phyloP scores from a whole-genome alignment of 768 basidiomycete species.

The Scleroderma bovista region DNA sequence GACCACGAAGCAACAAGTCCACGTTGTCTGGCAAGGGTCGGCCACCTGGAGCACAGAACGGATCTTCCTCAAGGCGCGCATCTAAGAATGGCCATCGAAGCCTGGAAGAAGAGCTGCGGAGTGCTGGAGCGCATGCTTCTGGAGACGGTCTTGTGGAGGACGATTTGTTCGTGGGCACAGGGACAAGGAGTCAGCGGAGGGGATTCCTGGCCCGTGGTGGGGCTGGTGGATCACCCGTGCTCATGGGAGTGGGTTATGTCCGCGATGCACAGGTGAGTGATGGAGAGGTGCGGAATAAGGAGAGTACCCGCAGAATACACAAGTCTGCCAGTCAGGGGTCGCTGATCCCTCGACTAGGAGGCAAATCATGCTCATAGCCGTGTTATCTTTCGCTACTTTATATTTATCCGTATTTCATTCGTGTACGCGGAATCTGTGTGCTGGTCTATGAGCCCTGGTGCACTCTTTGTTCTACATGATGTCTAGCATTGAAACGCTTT shows the following conservation, averaged over 20 bases:
- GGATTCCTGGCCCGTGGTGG: slow-evolving; percentile 76
- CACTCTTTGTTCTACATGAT: too few species aligned
- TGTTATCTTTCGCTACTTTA: not conserved
- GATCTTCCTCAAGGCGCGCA: slow-evolving; percentile 1
- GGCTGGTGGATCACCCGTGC: slow-evolving; percentile 63
- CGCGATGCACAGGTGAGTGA: slow-evolving; percentile 39
- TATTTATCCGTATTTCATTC: slow-evolving; percentile 24
- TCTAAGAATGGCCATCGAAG: slow-evolving; percentile 35
- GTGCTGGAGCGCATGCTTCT: slow-evolving; percentile 34
- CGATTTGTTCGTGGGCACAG: slow-evolving; percentile 51
- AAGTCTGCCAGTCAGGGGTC: slow-evolving; percentile 14
- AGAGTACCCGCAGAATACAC: not conserved
- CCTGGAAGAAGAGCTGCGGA: slow-evolving; percentile 61
- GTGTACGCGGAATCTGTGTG: slow-evolving; percentile 2
- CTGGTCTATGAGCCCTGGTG: not conserved
- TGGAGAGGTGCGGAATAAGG: slow-evolving; percentile 5
- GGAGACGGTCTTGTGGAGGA: slow-evolving; percentile 27
- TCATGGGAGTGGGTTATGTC: slow-evolving; percentile 66
- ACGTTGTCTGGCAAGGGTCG: slow-evolving; percentile 12
- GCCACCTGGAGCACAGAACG: slow-evolving; percentile 2
- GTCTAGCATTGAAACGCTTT: not conserved
- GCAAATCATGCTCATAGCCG: slow-evolving; percentile 8
- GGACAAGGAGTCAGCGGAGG: slow-evolving; percentile 44
- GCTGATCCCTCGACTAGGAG: slow-evolving; percentile 21
- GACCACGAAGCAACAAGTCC: slow-evolving; percentile 12